Base-by-base conservation (phyloP, 1,284 basidiomycete species). In the Ganoderma boninense region DNA sequence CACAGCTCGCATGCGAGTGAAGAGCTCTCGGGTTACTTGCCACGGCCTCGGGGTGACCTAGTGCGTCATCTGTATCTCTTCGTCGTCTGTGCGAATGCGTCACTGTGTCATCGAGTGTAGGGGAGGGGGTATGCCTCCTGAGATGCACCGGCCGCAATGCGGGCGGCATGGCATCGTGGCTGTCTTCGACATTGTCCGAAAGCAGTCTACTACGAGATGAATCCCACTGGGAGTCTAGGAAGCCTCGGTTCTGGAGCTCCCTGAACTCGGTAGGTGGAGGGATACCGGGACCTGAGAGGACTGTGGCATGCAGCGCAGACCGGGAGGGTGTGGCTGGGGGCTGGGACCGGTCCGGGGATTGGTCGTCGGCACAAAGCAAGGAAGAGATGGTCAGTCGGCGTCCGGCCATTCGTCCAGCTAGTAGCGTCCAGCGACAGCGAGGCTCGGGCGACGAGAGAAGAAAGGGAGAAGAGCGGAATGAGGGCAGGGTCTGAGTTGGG, bases 321-420 rank as follows among this genome's bases (percentile, higher is more conserved):
- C 52, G 62, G 26, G 70, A 66, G 49, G 65, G 62, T 59, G 74
- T 69, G 57, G 65, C 62, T 35, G 70, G 67, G 54, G 71, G 71
- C 32, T 62, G 71, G 35, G 73, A 62, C 29, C 61, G 69, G 66
- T 71, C 68, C 62, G 69, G 65, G 66, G 74, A 40, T 65, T 72
- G 69, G 63, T 84, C 83, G 77, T 89, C 86, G 76, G 85, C 82
- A 77, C 90, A 92, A 52, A 93, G 86, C 59, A 93, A 87, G 18
- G 90, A 91, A 11, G 91, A 90, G 42, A 94, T 93, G 76, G 89
- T 88, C 73, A 94, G 89, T 63, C 91, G 85, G 65, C 91, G 85
- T 56, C 89, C 87, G 66, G 86, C 83, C 90, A 92, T 92, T 4
- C 16, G 20, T 52, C 43, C 52, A 35, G 42, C 59, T n/a, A 61